Base-by-base conservation (phyloP, 2,329 filamentous ascomycete species). In the Drechslerella stenobrocha region DNA sequence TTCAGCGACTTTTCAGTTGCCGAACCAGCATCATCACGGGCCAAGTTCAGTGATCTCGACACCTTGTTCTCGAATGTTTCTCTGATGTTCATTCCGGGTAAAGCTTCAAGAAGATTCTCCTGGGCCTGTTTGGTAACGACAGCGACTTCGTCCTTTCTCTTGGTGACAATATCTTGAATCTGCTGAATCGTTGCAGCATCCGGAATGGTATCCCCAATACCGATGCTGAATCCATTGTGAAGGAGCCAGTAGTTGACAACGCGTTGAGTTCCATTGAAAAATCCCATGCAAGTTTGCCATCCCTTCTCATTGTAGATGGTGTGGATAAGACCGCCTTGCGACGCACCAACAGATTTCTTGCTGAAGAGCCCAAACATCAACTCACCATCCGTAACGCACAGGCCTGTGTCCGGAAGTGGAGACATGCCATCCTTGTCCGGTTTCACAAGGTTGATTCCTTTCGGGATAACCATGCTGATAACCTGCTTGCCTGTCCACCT, bases 401-500 rank as follows among this genome's bases (percentile, higher is more conserved):
- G 76, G 65, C 89, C 89, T 61, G 88, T 86, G 74, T 96, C 92
- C 69, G 82, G 84, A 26, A 86, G 77, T 8, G 89, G 87, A 52
- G 78, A 80, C 77, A 81, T 76, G 78, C 83, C 77, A 57, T 79
- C 78, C 34, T 83, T 80, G 15, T 80, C 78, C 6, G 80, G 80
- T 72, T 86, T 83, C 46, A 92, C 73, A 67, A 87, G 81, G 75
- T 91, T 97, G 72, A 98, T 86, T 70, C 90, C 89, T 57, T 84
- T 81, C 13, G 93, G 92, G 71, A 98, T 87, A 61, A 93, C 85
- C 84, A 97, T 84, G 77, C 91, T 96, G 75, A 95, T 86, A 71
- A 99, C 87, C 78, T 99, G 93, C 79, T 99, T 99, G 73, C 93
- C 93, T 52, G 92, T 97, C 93, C 93, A 99, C 72, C 90, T 86